Conservation (phyloP, 345 rosid genomes). For the Syzygium oleosum region DNA sequence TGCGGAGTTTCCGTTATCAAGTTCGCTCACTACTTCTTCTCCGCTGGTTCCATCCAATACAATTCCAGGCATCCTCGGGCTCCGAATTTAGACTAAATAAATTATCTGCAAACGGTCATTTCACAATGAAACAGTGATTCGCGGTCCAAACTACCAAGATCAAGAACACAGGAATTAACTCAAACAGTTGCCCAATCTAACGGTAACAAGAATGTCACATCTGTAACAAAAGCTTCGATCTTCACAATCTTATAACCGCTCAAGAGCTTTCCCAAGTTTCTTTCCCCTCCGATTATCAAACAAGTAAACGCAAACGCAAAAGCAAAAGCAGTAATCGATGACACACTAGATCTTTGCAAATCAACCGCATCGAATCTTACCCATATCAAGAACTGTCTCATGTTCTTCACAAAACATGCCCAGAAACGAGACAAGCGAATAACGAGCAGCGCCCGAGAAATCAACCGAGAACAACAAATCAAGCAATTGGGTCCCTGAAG, state of each 20-base stretch:
- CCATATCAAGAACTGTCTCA: background rate
- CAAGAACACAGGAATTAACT: background rate
- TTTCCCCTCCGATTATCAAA: background rate
- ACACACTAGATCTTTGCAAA: background rate
- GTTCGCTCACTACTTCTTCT: conserved; percentile 21
- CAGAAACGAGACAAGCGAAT: background rate
- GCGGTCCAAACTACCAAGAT: background rate
- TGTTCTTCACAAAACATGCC: background rate
- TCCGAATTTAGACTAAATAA: background rate
- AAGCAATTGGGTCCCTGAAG: background rate
- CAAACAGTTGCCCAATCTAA: background rate
- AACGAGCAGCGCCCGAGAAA: background rate
- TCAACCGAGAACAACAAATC: conserved; percentile 6
- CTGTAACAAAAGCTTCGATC: background rate
- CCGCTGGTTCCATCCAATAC: conserved; percentile 36
- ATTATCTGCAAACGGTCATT: background rate
- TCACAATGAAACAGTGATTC: conserved; percentile 10
- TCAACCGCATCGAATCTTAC: background rate
- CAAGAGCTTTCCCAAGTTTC: background rate
- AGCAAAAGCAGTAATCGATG: background rate
- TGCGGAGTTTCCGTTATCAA: conserved; percentile 16
- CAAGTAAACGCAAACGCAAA: background rate
- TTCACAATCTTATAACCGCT: background rate
- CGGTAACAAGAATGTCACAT: background rate
- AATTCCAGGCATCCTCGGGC: conserved; percentile 24